Percentiles rank a stretch among this genome's conserved stretches.
Evolutionary conservation across 1,284 basidiomycete species (phyloP).

Genomic region (Hymenochaete sp.): DNA sequence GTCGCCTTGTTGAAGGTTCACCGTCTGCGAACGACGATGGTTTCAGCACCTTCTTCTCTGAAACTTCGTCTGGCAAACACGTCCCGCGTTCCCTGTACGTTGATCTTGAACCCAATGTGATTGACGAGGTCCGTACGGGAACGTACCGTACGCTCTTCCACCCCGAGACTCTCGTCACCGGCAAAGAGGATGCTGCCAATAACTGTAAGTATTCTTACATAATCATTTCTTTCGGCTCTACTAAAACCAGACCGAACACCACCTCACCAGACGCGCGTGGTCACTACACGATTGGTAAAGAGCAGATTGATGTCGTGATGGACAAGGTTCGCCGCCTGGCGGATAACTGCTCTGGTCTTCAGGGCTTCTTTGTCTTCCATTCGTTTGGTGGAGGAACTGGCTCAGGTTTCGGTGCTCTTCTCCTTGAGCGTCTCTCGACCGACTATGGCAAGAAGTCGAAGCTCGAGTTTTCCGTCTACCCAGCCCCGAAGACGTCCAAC

Average conservation of each 20-base stretch:
- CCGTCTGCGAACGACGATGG: conserved; percentile 76
- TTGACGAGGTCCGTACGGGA: conserved; percentile 95
- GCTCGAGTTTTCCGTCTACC: conserved; percentile 98
- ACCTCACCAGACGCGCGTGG: conserved; percentile 77
- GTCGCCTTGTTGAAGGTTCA: conserved; percentile 74
- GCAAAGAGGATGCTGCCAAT: conserved; percentile 99
- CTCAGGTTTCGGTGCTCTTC: conserved; percentile 96
- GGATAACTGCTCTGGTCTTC: conserved; percentile 96
- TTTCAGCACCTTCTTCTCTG: conserved; percentile 94
- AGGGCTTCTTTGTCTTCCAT: conserved; percentile 99
- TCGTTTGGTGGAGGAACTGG: conserved; percentile 99
- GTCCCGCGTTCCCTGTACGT: conserved; percentile 97
- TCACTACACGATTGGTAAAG: conserved; percentile 97
- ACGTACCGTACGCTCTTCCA: conserved; percentile 95
- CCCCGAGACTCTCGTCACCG: conserved; percentile 97
- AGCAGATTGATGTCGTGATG: conserved; percentile 87
- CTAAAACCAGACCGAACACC: conserved; percentile 10
- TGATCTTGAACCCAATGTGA: conserved; percentile 92
- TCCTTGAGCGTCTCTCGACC: conserved; percentile 91
- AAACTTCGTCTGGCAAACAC: conserved; percentile 90
- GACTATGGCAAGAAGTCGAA: conserved; percentile 99
- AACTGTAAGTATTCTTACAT: conserved; percentile 63
- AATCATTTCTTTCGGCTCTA: conserved; percentile 6
- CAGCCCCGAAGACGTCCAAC: conserved; percentile 87
- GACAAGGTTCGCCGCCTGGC: conserved; percentile 94